Evolutionary conservation across 495 filamentous ascomycete species (phyloP).

Genomic region (Aspergillus carlsbadensis): DNA sequence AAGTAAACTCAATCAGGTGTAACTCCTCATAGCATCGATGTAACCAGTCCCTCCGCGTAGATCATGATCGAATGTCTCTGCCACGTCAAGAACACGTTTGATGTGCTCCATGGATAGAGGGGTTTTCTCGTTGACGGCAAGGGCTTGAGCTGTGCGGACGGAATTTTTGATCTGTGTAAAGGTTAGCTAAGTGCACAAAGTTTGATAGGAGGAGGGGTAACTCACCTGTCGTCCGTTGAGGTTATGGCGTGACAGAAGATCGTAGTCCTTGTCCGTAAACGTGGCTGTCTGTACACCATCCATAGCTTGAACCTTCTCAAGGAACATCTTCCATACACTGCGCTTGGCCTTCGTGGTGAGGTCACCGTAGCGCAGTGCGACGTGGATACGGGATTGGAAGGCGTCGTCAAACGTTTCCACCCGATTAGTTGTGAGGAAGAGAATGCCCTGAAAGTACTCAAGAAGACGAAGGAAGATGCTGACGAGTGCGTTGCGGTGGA

Average conservation of each 20-base stretch:
- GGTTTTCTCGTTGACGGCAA: slow-evolving; percentile 74
- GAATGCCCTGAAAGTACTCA: slow-evolving; percentile 76
- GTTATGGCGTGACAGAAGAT: slow-evolving; percentile 62
- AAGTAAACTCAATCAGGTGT: slow-evolving; percentile 33
- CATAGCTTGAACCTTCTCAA: slow-evolving; percentile 65
- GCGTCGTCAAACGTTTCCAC: slow-evolving; percentile 72
- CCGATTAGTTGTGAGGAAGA: slow-evolving; percentile 80
- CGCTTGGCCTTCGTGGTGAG: slow-evolving; percentile 73
- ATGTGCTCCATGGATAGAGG: slow-evolving; percentile 78
- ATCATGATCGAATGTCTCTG: slow-evolving; percentile 79
- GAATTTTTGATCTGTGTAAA: slow-evolving; percentile 80
- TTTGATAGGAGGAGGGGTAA: not conserved
- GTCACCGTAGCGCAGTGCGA: slow-evolving; percentile 78
- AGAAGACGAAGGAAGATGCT: slow-evolving; percentile 70
- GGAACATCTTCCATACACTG: slow-evolving; percentile 83
- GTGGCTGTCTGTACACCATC: slow-evolving; percentile 58
- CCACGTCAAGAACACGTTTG: slow-evolving; percentile 76
- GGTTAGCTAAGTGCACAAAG: slow-evolving; percentile 6
- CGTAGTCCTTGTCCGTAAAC: slow-evolving; percentile 70
- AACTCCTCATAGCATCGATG: slow-evolving; percentile 52
- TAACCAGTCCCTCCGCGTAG: slow-evolving; percentile 63
- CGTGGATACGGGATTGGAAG: slow-evolving; percentile 67
- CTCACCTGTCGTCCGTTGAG: slow-evolving; percentile 83
- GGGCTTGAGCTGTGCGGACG: slow-evolving; percentile 79
- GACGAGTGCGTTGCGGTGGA: slow-evolving; percentile 75